A percentile compares a stretch with the other conserved stretches of the same genome.
These are phyloP conservation scores for Phytophthora uliginosa DNA, from an alignment of 352 stramenopile genomes.

Conservation along the genomic window DNA sequence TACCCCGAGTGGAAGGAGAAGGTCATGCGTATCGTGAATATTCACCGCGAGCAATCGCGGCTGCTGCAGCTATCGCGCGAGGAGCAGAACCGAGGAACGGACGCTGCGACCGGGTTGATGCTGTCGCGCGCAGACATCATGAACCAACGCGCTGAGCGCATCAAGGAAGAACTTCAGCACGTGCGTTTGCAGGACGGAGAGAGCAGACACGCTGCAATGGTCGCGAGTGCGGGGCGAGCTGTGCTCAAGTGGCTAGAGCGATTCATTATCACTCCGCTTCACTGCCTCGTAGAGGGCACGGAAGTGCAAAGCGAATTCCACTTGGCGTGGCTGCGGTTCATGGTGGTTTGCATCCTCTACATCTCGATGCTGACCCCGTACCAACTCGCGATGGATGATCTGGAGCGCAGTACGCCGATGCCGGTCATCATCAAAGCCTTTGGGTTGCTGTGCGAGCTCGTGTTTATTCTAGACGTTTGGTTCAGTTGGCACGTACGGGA, in stretches of 20 bases:
- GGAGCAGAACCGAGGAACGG: constrained; percentile 17
- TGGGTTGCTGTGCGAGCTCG: constrained; percentile 46
- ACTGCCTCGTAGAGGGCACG: constrained; percentile 32
- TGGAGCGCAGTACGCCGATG: constrained; percentile 25
- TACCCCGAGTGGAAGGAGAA: constrained; percentile 79
- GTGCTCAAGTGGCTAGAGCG: constrained; percentile 15
- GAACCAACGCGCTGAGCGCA: constrained; percentile 23
- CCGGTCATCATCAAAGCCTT: constrained; percentile 25
- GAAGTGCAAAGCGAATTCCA: constrained; percentile 56
- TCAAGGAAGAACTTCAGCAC: constrained; percentile 25
- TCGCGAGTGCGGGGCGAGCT: neutral
- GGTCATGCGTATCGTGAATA: constrained; percentile 68
- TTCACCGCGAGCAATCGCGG: constrained; percentile 64
- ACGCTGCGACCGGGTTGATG: constrained; percentile 19
- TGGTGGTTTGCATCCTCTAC: constrained; percentile 44
- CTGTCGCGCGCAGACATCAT: constrained; percentile 33
- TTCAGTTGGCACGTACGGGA: constrained; percentile 53
- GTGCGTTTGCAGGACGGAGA: constrained; percentile 13
- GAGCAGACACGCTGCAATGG: neutral
- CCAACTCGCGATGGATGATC: constrained; percentile 49
- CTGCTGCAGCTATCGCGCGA: constrained; percentile 26
- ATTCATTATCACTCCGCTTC: neutral
- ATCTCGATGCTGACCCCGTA: constrained; percentile 57
- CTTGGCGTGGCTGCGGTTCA: constrained; percentile 49
- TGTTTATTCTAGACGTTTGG: constrained; percentile 59